Percentiles rank a stretch among this genome's conserved stretches.
Conservation (phyloP, 208 protist genomes). For the Angomonas deanei region DNA sequence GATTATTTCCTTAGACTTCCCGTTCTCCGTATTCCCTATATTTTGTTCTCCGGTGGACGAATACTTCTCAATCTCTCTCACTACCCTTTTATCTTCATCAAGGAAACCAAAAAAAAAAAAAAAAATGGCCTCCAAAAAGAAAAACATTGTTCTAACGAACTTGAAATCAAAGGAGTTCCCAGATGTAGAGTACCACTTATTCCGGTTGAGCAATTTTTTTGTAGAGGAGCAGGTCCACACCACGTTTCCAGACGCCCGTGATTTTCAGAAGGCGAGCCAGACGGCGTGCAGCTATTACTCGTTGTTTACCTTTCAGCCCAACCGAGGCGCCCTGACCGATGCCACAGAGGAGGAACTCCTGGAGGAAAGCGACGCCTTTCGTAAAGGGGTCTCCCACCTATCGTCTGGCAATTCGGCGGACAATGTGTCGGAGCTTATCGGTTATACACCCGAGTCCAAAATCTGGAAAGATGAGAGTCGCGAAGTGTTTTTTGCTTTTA, state of each 20-base stretch:
- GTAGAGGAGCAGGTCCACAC: conserved; percentile 31
- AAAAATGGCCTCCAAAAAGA: conserved; percentile 2
- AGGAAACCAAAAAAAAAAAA: not conserved
- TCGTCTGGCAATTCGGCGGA: conserved; percentile 3
- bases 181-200: conserved; percentile 28
- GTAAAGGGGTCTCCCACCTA: not conserved
- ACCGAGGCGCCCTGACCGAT: conserved; percentile 14
- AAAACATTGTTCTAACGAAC: not conserved
- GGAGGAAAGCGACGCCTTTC: conserved; percentile 12
- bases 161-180: conserved; percentile 8
- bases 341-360: conserved; percentile 18
- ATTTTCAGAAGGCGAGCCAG: not conserved
- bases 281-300: conserved; percentile 14
- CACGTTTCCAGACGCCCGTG: conserved; percentile 21
- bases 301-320: conserved; percentile 42
- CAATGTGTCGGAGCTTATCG: conserved; percentile 26
- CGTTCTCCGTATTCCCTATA: not conserved
- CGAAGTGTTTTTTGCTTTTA: conserved; percentile 38
- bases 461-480: conserved; percentile 47
- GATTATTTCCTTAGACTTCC: not conserved
- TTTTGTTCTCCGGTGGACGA: not conserved
- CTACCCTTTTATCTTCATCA: not conserved
- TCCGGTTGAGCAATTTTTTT: conserved; percentile 29
- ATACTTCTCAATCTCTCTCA: not conserved
- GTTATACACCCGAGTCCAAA: conserved; percentile 15